Evolutionary conservation across 108 stramenopile species (phyloP).

Genomic region (Nitzschia putrida): DNA sequence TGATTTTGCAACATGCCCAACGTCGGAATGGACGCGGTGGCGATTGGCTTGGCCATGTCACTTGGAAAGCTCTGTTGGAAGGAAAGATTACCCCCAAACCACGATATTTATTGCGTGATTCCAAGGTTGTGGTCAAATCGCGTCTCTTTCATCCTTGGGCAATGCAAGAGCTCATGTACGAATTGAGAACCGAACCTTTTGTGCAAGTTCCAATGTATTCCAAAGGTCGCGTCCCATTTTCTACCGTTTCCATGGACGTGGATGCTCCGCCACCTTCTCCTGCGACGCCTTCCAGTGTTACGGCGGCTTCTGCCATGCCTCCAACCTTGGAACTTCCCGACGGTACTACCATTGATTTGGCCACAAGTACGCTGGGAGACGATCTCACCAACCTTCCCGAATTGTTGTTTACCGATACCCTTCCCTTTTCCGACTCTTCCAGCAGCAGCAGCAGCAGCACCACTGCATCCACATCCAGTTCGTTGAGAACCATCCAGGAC

Average conservation of each 20-base stretch:
- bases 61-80: slow-evolving; percentile 61
- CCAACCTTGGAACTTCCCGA: slow-evolving; percentile 65
- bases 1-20: slow-evolving; percentile 62
- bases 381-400: slow-evolving; percentile 70
- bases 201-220: background rate
- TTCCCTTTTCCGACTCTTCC: slow-evolving; percentile 46
- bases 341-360: slow-evolving; percentile 63
- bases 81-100: slow-evolving; percentile 43
- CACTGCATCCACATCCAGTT: background rate
- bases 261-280: slow-evolving; percentile 25
- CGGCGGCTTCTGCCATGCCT: slow-evolving; percentile 4
- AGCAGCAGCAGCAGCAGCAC: slow-evolving; percentile 5
- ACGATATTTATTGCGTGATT: slow-evolving; percentile 52
- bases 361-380: slow-evolving; percentile 45
- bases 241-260: slow-evolving; percentile 20
- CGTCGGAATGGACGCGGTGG: slow-evolving; percentile 76
- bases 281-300: slow-evolving; percentile 12
- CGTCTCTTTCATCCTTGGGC: slow-evolving; percentile 65
- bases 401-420: slow-evolving; percentile 59
- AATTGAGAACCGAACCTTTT: slow-evolving; percentile 65
- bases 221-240: slow-evolving; percentile 26
- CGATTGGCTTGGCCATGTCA: slow-evolving; percentile 67
- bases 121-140: background rate
- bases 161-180: slow-evolving; percentile 79
- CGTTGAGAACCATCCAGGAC: slow-evolving; percentile 38